phyloP scores from a whole-genome alignment of 805 yeast species.

The Hyphopichia homilentoma region DNA sequence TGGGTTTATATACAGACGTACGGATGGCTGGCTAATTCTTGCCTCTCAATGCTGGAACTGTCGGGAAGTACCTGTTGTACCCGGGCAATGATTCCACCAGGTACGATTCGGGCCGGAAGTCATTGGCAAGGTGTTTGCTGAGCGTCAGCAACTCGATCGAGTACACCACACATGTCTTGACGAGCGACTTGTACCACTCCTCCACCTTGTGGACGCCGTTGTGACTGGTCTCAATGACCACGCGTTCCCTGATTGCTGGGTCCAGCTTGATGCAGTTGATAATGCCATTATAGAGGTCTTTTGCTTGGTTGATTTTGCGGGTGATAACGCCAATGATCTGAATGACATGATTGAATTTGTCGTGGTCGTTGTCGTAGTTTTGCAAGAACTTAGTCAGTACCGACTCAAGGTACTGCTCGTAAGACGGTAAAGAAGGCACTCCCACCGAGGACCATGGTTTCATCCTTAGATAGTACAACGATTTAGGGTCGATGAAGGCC shows the following conservation, averaged over 20 bases:
- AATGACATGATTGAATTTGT: conserved; percentile 3
- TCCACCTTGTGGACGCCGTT: conserved; percentile 2
- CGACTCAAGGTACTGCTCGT: conserved; percentile 28
- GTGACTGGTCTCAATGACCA: conserved; percentile 2
- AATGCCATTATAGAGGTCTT: conserved; percentile 3
- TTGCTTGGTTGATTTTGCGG: conserved; percentile 6
- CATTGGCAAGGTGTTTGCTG: conserved; percentile 5
- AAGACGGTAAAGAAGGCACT: conserved; percentile 63
- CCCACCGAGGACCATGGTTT: conserved; percentile 81
- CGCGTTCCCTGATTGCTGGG: conserved; percentile 4
- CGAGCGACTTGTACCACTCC: conserved; percentile 16
- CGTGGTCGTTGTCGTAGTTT: conserved; percentile 2
- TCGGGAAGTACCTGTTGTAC: conserved; percentile 21
- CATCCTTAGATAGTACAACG: conserved; percentile 49
- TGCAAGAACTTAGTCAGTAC: conserved; percentile 5
- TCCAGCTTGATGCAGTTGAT: conserved; percentile 2
- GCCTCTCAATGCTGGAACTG: too few relatives aligned
- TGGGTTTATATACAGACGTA: too few relatives aligned
- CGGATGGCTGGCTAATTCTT: too few relatives aligned
- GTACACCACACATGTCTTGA: conserved; percentile 13
- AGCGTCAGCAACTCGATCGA: conserved; percentile 11
- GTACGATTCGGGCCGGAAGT: conserved; percentile 4
- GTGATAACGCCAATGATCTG: conserved; percentile 6
- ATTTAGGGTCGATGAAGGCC: conserved; percentile 15
- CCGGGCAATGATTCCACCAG: conserved; percentile 11